Evolutionary conservation across 352 stramenopile species (phyloP).

Genomic region (Phytophthora pseudosyringae): DNA sequence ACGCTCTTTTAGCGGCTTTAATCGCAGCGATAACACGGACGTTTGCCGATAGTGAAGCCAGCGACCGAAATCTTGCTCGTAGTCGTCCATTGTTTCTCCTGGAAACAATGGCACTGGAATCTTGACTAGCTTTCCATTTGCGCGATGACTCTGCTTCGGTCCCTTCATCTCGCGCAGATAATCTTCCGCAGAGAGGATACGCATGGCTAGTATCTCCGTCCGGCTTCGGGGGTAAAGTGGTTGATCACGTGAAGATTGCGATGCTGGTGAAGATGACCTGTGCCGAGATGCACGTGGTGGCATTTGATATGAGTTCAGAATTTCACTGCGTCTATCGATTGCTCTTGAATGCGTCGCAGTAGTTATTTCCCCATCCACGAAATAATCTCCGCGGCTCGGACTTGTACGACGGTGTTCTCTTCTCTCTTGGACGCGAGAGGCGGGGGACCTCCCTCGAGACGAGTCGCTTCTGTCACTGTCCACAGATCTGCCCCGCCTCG

Average conservation of each 20-base stretch:
- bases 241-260: neutral
- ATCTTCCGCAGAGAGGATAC: slow-evolving; percentile 15
- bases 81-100: slow-evolving; percentile 28
- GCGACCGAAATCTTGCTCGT: slow-evolving; percentile 24
- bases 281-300: slow-evolving; percentile 8
- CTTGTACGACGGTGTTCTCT: neutral
- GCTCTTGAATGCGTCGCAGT: slow-evolving; percentile 5
- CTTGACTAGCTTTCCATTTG: slow-evolving; percentile 18
- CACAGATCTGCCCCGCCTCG: slow-evolving; percentile 6
- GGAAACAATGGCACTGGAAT: slow-evolving; percentile 29
- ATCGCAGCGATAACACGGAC: slow-evolving; percentile 17
- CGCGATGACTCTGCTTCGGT: slow-evolving; percentile 7
- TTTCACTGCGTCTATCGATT: slow-evolving; percentile 2
- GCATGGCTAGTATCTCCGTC: slow-evolving; percentile 17
- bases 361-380: neutral
- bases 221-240: slow-evolving; percentile 4
- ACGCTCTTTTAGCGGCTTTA: slow-evolving; percentile 23
- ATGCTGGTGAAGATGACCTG: neutral
- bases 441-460: neutral
- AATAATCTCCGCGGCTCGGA: neutral
- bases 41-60: slow-evolving; percentile 28
- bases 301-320: slow-evolving; percentile 15
- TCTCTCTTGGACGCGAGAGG: neutral
- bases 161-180: slow-evolving; percentile 22
- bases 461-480: slow-evolving; percentile 13